Evolutionary conservation across 352 stramenopile species (phyloP).

Genomic region (Pythium rhizo-oryzae): DNA sequence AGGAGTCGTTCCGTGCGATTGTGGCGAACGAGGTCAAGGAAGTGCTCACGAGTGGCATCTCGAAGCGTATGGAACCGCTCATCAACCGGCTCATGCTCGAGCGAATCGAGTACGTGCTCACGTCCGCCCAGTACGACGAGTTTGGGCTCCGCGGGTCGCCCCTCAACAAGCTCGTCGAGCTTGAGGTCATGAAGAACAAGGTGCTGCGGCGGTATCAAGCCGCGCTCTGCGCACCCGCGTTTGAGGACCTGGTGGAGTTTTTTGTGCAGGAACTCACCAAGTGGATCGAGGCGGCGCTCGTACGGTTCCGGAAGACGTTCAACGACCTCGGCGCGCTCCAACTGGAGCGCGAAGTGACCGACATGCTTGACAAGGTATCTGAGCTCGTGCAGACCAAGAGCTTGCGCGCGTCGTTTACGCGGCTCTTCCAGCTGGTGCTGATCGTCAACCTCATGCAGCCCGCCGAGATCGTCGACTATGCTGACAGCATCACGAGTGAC

Average conservation of each 20-base stretch:
- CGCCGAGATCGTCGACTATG: slow-evolving; percentile 69
- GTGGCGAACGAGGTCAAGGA: slow-evolving; percentile 74
- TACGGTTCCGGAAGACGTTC: slow-evolving; percentile 60
- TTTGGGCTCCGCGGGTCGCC: slow-evolving; percentile 64
- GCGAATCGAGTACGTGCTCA: slow-evolving; percentile 68
- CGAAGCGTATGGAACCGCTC: slow-evolving; percentile 46
- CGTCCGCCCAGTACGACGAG: slow-evolving; percentile 62
- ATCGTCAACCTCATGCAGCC: slow-evolving; percentile 84
- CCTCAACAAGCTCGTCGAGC: slow-evolving; percentile 65
- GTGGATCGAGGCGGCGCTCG: slow-evolving; percentile 57
- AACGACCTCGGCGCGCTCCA: slow-evolving; percentile 84
- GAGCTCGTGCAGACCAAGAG: slow-evolving; percentile 57
- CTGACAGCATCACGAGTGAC: slow-evolving; percentile 50
- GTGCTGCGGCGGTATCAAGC: slow-evolving; percentile 63
- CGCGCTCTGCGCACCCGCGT: slow-evolving; percentile 57
- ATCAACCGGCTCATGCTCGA: slow-evolving; percentile 52
- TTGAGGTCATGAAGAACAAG: slow-evolving; percentile 70
- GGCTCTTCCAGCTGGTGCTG: slow-evolving; percentile 78
- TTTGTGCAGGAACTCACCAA: slow-evolving; percentile 60
- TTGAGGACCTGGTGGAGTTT: slow-evolving; percentile 68
- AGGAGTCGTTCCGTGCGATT: slow-evolving; percentile 70
- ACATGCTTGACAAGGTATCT: slow-evolving; percentile 58
- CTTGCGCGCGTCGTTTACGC: slow-evolving; percentile 65
- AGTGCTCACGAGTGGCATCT: slow-evolving; percentile 51
- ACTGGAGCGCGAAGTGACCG: slow-evolving; percentile 72